Percentiles rank a stretch among this genome's conserved stretches.
phyloP scores from a whole-genome alignment of 352 stramenopile genomes.

The Pythium phragmiticola region DNA sequence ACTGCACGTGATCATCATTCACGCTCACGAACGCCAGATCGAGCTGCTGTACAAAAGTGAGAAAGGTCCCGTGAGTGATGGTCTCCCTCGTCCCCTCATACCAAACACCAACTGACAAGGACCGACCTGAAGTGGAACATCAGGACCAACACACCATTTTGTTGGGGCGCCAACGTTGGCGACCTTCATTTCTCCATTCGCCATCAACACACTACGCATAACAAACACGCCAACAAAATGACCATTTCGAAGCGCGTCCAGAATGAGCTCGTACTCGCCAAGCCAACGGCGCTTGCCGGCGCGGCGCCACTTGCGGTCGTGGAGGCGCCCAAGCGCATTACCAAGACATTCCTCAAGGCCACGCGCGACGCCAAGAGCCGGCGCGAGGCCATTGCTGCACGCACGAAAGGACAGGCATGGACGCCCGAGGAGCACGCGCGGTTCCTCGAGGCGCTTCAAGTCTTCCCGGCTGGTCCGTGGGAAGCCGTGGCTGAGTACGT shows the following conservation, averaged over 20 bases:
- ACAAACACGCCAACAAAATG: conserved; percentile 17
- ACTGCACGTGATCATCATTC: conserved; percentile 21
- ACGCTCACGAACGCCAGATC: conserved; percentile 6
- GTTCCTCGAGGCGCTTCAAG: conserved; percentile 33
- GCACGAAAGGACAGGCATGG: conserved; percentile 27
- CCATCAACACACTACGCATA: not conserved
- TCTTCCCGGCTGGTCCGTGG: conserved; percentile 35
- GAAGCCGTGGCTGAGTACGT: conserved; percentile 32
- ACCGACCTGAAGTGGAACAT: not conserved
- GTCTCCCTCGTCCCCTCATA: not conserved
- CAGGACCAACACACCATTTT: not conserved
- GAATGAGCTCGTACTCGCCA: conserved; percentile 28
- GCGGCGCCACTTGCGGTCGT: conserved; percentile 2
- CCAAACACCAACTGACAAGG: conserved; percentile 1
- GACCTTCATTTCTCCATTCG: conserved; percentile 12
- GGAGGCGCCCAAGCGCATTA: conserved; percentile 19
- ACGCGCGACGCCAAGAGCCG: conserved; percentile 17
- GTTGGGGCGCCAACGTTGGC: not conserved
- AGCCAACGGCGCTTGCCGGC: conserved; percentile 6
- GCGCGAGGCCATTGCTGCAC: conserved; percentile 25
- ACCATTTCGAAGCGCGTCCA: conserved; percentile 36
- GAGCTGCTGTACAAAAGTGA: conserved; percentile 5
- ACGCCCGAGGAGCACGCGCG: conserved; percentile 33
- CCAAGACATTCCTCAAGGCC: conserved; percentile 15
- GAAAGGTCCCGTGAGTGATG: conserved; percentile 27